Percentiles rank a stretch among this genome's conserved stretches.
Conservation (phyloP, 371 early-diverging fungal genomes). For the Catenaria anguillulae region DNA sequence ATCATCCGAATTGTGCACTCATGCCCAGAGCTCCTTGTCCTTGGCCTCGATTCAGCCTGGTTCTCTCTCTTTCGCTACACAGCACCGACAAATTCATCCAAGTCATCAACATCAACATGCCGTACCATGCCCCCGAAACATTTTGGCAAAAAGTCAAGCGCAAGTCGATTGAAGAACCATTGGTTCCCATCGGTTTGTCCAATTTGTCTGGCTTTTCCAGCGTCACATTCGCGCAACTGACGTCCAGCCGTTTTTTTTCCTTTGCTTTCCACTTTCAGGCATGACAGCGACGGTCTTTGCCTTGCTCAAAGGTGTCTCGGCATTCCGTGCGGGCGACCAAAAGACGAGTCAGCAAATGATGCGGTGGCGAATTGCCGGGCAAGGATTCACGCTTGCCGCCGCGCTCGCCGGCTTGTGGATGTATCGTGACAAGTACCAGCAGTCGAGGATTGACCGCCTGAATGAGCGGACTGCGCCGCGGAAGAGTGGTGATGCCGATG, state of each 20-base stretch:
- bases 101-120: too few species aligned
- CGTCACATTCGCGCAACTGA: too few species aligned
- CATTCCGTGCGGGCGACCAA: constrained; percentile 1
- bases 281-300: not conserved
- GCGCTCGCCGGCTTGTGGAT: not conserved
- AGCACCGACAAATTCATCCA: too few species aligned
- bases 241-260: too few species aligned
- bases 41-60: too few species aligned
- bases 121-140: constrained; percentile 4
- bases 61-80: too few species aligned
- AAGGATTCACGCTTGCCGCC: constrained; percentile 2
- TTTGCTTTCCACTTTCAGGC: not conserved
- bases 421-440: not conserved
- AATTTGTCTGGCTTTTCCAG: too few species aligned
- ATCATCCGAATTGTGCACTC: too few species aligned
- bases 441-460: not conserved
- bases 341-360: constrained; percentile 4
- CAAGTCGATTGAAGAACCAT: constrained; percentile 2
- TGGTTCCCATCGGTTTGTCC: not conserved
- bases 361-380: constrained; percentile 1
- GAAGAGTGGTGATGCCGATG: too few species aligned
- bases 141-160: constrained; percentile 3
- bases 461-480: too few species aligned
- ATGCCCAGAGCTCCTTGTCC: too few species aligned
- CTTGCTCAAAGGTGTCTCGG: not conserved